phyloP scores from a whole-genome alignment of 495 filamentous ascomycete genomes.

The Talaromyces liani region DNA sequence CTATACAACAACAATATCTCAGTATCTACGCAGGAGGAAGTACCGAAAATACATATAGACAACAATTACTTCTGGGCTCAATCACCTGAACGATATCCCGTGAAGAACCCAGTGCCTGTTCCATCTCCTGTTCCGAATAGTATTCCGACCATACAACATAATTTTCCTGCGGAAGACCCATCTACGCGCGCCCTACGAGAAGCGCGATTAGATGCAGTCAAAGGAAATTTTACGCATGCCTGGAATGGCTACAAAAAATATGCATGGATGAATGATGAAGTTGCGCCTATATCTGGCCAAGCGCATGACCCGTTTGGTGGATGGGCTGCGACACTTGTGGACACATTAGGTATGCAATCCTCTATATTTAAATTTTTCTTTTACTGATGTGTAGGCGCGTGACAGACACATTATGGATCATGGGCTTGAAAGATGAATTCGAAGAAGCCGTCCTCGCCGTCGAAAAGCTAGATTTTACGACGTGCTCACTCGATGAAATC shows the following conservation, averaged over 20 bases:
- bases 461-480: constrained; percentile 66
- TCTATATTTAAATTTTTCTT: too few relatives aligned
- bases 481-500: constrained; percentile 23
- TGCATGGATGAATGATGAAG: constrained; percentile 61
- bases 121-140: background rate
- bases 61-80: background rate
- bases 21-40: background rate
- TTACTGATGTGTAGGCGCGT: background rate
- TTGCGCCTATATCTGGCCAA: constrained; percentile 50
- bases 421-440: constrained; percentile 74
- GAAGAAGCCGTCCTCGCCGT: constrained; percentile 63
- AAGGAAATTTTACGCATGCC: constrained; percentile 49
- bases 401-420: constrained; percentile 86
- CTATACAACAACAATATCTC: background rate
- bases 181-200: constrained; percentile 19
- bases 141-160: background rate
- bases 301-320: constrained; percentile 63
- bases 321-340: constrained; percentile 64
- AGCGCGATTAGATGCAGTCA: constrained; percentile 38
- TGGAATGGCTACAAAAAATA: constrained; percentile 58
- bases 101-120: background rate
- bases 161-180: background rate
- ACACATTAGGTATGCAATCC: constrained; percentile 29
- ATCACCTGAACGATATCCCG: background rate
- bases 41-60: background rate